Evolutionary conservation across 306 rosid species (phyloP), one percentile per base, ranked within the genome.

Genomic region (Betula pendula): DNA sequence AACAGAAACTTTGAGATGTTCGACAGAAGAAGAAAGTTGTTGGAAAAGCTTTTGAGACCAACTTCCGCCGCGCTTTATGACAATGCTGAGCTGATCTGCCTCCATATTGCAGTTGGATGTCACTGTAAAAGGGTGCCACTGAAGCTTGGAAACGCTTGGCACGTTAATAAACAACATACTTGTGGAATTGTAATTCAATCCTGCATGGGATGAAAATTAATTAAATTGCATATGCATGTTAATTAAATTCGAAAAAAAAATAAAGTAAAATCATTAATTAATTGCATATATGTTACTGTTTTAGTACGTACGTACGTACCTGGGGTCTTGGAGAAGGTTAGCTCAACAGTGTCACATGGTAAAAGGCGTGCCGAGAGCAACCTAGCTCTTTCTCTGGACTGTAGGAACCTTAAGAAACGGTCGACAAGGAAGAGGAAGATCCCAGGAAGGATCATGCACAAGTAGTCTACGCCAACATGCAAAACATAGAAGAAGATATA

Each of bases 61-160:
- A 55, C 83, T 72, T 55, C 97, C 96, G 25, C 25, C 81, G n/a
- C 43, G 27, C 75, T 90, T 92, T 4, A 88, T 87, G 53, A 60
- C 85, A 56, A 92, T 79, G 70, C 89, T 90, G 0, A 89, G 84
- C 45, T 20, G 56, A 49, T 86, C 77, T 22, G 84, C 42, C 74
- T 92, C 96, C 90, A 84, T 51, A 8, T 83, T 84, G 44, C 82
- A 31, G 74, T 80, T 88, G 14, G 97, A 90, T 83, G 70, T 81
- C 73, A 90, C 82, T 25, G 97, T 92, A 63, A 92, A 92, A 38
- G 97, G 96, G 74, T 92, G 97, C 96, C 97, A 92, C 29, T 92
- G 96, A 68, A 90, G 52, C 87, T 84, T 92, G 38, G 97, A 92
- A 75, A 92, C 71, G 43, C 72, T 80, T 0, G 96, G 93, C 70